phyloP scores from a whole-genome alignment of 495 filamentous ascomycete species.

The Penicillium riverlandense region DNA sequence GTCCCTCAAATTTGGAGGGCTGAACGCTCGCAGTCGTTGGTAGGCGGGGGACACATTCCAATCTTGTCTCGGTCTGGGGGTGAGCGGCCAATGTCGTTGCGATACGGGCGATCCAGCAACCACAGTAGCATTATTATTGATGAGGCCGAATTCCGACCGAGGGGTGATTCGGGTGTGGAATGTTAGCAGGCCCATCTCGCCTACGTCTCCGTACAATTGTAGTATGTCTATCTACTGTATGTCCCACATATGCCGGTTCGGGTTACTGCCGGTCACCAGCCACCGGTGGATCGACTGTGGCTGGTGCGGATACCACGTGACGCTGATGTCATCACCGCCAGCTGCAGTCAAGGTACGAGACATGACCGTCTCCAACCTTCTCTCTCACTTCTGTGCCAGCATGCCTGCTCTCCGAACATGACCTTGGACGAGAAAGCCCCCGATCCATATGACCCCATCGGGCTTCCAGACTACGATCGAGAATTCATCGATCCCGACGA shows the following conservation, averaged over 20 bases:
- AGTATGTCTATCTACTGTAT: too few species aligned
- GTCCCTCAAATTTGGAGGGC: background rate
- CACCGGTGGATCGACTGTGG: background rate
- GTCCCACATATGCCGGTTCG: too few species aligned
- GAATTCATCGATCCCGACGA: slow-evolving; percentile 57
- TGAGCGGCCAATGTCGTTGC: too few species aligned
- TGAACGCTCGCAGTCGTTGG: background rate
- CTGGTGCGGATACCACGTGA: slow-evolving; percentile 12
- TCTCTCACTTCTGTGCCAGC: background rate
- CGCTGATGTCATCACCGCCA: slow-evolving; percentile 15
- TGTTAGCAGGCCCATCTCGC: too few species aligned
- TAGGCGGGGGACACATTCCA: background rate
- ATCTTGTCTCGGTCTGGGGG: background rate
- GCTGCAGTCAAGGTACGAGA: slow-evolving; percentile 9
- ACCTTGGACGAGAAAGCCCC: slow-evolving; percentile 20
- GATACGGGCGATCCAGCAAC: too few species aligned
- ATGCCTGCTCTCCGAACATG: slow-evolving; percentile 29
- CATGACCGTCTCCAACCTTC: too few species aligned
- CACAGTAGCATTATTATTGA: too few species aligned
- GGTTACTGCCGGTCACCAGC: background rate
- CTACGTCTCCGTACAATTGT: too few species aligned
- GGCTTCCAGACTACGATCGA: slow-evolving; percentile 55
- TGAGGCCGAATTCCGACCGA: too few species aligned
- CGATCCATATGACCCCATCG: slow-evolving; percentile 31
- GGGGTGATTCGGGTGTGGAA: too few species aligned